Base-by-base conservation (phyloP, 2,329 filamentous ascomycete genomes). In the Paecilomyces variotii region DNA sequence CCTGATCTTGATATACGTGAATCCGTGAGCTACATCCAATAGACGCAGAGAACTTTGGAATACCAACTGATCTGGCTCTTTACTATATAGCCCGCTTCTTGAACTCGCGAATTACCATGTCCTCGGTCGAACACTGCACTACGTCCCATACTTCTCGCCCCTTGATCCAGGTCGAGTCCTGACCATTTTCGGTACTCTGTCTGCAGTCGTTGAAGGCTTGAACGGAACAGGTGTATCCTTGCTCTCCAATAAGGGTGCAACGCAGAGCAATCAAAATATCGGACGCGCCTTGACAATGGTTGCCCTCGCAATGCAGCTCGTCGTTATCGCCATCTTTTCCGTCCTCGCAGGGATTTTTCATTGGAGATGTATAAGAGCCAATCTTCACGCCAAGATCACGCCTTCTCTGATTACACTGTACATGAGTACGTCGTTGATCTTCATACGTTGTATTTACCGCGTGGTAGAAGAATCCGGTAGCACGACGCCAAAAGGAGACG, bases 71-170 rank as follows among this genome's bases (percentile, higher is more conserved):
- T 12, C 0, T 52, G 54, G 12, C 7, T 0, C 25, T 28, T 26
- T 32, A 11, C 11, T 10, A 3, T 56, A 30, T 54, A 83, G 82
- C 2, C 85, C 86, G 0, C 74, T 87, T 3, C 80, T 86, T 49
- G 83, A 84, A 56, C 76, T 84, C 2, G 79, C 82, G 57, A 85
- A 87, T 65, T 87, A 87, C 69, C 80, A 84, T 63, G 79, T 86
- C 57, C 79, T 87, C 26, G 81, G 81, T 1, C 79, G 84, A 3
- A 76, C 85, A 11, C 75, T 87, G 24, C 82, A 82, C 68, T 88
- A 87, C 69, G 76, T 84, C 2, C 84, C 84, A 0, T 83, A 85
- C 65, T 77, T 82, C 58, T 78, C 84, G 0, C 84, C 83, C 0
- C 68, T 82, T 32, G 72, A 79, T 45, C 78, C 80, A 0, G 72